Evolutionary conservation across 1,284 basidiomycete species (phyloP).

Genomic region (Ceratobasidium theobromae): DNA sequence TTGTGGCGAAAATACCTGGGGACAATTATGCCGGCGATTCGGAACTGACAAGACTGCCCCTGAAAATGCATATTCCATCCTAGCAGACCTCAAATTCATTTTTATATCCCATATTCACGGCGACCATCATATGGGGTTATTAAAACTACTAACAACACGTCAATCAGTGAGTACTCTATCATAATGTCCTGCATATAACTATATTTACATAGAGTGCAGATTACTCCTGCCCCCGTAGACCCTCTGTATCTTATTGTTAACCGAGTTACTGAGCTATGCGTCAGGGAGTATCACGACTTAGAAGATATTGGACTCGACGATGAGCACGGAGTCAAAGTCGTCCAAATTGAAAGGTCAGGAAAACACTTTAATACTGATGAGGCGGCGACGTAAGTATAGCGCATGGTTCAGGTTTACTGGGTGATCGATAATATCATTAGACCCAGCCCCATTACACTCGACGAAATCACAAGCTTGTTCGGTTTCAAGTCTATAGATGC

Average conservation of each 20-base stretch:
- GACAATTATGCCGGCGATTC: constrained; percentile 80
- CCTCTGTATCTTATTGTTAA: constrained; percentile 73
- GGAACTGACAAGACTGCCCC: constrained; percentile 55
- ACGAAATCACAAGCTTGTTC: not conserved
- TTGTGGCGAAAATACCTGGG: constrained; percentile 88
- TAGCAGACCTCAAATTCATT: constrained; percentile 75
- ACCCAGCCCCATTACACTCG: not conserved
- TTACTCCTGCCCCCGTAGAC: constrained; percentile 56
- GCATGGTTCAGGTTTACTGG: not conserved
- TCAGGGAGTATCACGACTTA: constrained; percentile 64
- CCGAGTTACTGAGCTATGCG: constrained; percentile 57
- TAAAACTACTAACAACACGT: constrained; percentile 72
- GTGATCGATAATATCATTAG: not conserved
- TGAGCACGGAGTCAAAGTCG: constrained; percentile 53
- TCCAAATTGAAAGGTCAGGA: constrained; percentile 59
- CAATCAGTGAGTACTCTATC: constrained; percentile 55
- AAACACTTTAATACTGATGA: constrained; percentile 47
- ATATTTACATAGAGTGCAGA: constrained; percentile 45
- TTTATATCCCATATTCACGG: constrained; percentile 91
- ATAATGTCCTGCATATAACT: constrained; percentile 6
- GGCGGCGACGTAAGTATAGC: constrained; percentile 39
- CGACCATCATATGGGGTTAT: constrained; percentile 89
- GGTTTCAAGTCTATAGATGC: constrained; percentile 20
- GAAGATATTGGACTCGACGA: constrained; percentile 64
- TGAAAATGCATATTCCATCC: constrained; percentile 55